These are phyloP conservation scores for Chrysoporthe puriensis DNA, from an alignment of 2,329 filamentous ascomycete species.

Conservation along the genomic window DNA sequence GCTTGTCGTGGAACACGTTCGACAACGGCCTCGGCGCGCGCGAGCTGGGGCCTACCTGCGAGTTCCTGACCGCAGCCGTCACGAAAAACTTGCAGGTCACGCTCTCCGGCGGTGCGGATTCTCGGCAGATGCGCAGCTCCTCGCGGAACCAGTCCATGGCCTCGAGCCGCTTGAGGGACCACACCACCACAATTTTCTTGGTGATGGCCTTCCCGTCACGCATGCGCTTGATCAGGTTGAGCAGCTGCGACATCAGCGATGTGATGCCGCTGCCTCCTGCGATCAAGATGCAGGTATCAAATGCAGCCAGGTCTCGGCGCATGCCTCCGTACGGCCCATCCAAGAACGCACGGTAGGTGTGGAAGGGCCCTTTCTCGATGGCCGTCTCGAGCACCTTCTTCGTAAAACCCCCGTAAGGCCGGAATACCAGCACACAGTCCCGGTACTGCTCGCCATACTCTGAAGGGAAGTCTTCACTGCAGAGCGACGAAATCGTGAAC, in stretches of 20 bases:
- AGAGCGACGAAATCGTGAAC: conserved; percentile 91
- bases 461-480: conserved; percentile 90
- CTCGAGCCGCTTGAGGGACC: conserved; percentile 88
- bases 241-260: conserved; percentile 85
- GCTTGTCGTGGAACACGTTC: conserved; percentile 79
- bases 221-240: conserved; percentile 96
- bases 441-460: conserved; percentile 86
- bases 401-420: conserved; percentile 90
- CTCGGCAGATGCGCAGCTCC: conserved; percentile 87
- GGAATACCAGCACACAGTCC: conserved; percentile 89
- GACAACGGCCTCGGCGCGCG: conserved; percentile 68
- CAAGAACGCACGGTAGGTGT: conserved; percentile 89
- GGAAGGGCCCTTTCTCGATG: conserved; percentile 83
- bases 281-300: conserved; percentile 91
- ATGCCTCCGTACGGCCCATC: conserved; percentile 96
- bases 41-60: conserved; percentile 40
- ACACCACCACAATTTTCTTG: conserved; percentile 88
- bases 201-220: conserved; percentile 93
- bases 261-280: conserved; percentile 95
- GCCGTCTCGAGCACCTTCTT: conserved; percentile 81
- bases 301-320: conserved; percentile 85
- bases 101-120: conserved; percentile 83
- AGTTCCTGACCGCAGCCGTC: conserved; percentile 70
- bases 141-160: conserved; percentile 98
- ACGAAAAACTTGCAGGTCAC: conserved; percentile 96